Evolutionary conservation across 1,284 basidiomycete genomes (phyloP).

Genomic region (Ustilago nuda): DNA sequence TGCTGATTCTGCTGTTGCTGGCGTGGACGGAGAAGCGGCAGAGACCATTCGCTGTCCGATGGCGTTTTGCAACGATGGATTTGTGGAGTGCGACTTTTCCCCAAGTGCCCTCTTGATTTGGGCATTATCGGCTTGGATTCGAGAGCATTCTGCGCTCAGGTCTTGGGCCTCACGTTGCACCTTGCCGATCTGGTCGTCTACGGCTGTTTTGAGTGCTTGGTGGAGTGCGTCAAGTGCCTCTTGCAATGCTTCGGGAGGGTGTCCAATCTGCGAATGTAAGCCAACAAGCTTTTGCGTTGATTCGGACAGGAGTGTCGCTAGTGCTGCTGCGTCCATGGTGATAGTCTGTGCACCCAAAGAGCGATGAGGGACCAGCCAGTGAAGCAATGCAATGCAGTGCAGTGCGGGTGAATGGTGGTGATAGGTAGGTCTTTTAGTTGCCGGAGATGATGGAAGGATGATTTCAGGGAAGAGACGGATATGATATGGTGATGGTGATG

Average conservation of each 20-base stretch:
- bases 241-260: conserved; percentile 57
- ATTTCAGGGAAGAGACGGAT: background rate
- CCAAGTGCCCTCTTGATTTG: conserved; percentile 35
- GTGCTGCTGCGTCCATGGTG: conserved; percentile 61
- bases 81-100: conserved; percentile 33
- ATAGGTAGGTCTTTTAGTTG: background rate
- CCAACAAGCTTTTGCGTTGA: conserved; percentile 56
- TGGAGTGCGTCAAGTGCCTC: conserved; percentile 57
- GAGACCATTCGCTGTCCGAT: conserved; percentile 48
- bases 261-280: conserved; percentile 61
- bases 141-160: conserved; percentile 45
- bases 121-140: conserved; percentile 32
- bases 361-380: background rate
- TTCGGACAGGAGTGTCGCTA: conserved; percentile 54
- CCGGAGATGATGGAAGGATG: background rate
- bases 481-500: background rate
- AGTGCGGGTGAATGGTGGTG: background rate
- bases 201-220: conserved; percentile 59
- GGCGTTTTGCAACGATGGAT: conserved; percentile 43
- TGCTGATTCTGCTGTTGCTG: conserved; percentile 6
- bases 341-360: conserved; percentile 3
- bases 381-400: too few relatives aligned
- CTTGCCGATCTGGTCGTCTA: conserved; percentile 60
- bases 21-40: conserved; percentile 27
- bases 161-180: conserved; percentile 57